These are phyloP conservation scores for Irpex lacteus DNA, from an alignment of 1,284 basidiomycete genomes.

Conservation along the genomic window DNA sequence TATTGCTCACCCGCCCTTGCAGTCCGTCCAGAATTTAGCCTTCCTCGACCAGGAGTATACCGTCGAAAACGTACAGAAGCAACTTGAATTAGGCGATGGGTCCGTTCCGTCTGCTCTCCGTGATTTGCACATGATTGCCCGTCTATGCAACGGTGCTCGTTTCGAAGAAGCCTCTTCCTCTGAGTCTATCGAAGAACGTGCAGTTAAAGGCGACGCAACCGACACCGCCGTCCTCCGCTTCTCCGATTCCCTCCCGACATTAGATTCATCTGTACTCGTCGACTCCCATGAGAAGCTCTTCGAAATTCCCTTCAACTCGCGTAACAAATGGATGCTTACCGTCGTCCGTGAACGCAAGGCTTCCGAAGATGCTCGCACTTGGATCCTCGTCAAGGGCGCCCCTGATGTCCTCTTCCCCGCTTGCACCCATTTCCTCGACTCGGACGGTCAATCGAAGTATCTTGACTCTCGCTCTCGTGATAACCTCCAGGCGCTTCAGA, in stretches of 20 bases:
- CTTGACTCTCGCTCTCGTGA: conserved; percentile 30
- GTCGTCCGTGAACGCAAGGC: conserved; percentile 24
- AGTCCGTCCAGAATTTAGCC: conserved; percentile 42
- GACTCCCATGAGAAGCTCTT: conserved; percentile 32
- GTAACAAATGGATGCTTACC: conserved; percentile 67
- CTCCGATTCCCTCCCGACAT: conserved; percentile 42
- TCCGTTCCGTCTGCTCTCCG: conserved; percentile 20
- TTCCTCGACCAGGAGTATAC: conserved; percentile 37
- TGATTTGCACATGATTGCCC: conserved; percentile 44
- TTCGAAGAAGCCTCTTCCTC: conserved; percentile 41
- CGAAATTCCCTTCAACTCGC: conserved; percentile 59
- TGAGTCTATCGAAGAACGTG: conserved; percentile 39
- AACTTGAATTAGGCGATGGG: conserved; percentile 17
- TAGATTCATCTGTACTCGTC: conserved; percentile 25
- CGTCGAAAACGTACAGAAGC: conserved; percentile 26
- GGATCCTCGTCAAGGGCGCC: conserved; percentile 55
- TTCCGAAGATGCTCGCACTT: conserved; percentile 20
- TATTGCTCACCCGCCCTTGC: background rate
- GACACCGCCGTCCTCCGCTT: conserved; percentile 63
- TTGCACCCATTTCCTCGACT: conserved; percentile 38
- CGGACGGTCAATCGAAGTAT: conserved; percentile 33
- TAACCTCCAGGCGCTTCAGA: conserved; percentile 39
- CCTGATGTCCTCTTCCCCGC: conserved; percentile 56
- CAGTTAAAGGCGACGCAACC: conserved; percentile 61
- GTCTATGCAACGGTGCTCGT: conserved; percentile 61